Conservation (phyloP, 2,329 filamentous ascomycete genomes). For the Nemania diffusa region DNA sequence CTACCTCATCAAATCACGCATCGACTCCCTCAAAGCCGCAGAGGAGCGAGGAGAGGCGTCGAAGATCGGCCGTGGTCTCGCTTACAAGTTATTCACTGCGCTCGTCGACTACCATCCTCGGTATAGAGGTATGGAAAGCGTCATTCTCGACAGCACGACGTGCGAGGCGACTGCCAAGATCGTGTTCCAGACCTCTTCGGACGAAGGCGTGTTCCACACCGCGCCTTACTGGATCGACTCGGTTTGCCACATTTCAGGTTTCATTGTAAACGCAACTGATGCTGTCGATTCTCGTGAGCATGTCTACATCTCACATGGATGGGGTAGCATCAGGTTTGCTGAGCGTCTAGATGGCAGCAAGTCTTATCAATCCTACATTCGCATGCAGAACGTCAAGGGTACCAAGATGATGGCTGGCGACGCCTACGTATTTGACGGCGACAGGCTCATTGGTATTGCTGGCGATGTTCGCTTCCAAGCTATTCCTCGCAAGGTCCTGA, state of each 20-base stretch:
- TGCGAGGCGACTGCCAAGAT: conserved; percentile 64
- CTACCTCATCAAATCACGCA: conserved; percentile 74
- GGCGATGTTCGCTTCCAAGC: conserved; percentile 73
- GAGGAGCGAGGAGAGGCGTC: conserved; percentile 74
- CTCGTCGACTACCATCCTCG: conserved; percentile 66
- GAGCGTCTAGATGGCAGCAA: conserved; percentile 58
- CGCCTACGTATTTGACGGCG: conserved; percentile 65
- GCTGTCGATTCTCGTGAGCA: conserved; percentile 64
- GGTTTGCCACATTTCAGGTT: conserved; percentile 68
- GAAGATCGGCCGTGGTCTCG: conserved; percentile 78
- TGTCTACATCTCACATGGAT: conserved; percentile 70
- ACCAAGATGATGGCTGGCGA: conserved; percentile 65
- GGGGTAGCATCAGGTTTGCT: conserved; percentile 63
- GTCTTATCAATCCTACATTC: conserved; percentile 66
- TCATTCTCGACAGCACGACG: conserved; percentile 65
- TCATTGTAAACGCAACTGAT: conserved; percentile 69
- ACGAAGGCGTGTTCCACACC: conserved; percentile 65
- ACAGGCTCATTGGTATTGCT: conserved; percentile 59
- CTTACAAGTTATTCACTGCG: conserved; percentile 75
- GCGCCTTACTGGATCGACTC: conserved; percentile 70
- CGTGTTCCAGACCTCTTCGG: conserved; percentile 59
- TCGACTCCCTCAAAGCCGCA: conserved; percentile 67
- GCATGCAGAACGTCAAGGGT: conserved; percentile 65
- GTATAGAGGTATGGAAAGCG: conserved; percentile 68
- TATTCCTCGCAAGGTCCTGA: conserved; percentile 73